Base-by-base conservation (phyloP, 768 basidiomycete species). In the Lactarius pseudohatsudake region DNA sequence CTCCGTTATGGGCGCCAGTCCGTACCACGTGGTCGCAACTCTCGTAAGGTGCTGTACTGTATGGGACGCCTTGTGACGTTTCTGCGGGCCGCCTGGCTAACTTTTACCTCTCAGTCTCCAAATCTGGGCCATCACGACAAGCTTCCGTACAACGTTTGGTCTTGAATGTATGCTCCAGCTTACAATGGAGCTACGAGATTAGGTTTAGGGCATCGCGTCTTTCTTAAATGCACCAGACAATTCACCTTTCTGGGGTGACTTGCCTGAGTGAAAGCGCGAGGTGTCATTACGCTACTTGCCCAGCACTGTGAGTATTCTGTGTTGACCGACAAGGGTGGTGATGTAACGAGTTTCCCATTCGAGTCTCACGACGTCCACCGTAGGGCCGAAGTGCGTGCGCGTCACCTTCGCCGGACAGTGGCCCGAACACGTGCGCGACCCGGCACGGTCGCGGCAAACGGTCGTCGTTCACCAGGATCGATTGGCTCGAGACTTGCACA, bases 11-110 rank as follows among this genome's bases (percentile, higher is more conserved):
- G 13, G 50, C 50, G 50, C 50, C 15, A n/a, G n/a, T n/a, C n/a
- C n/a, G n/a, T n/a, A n/a, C 47, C 47, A 22, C 47, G 22, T 50
- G 47, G 47, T 53, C 26, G 26, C 22, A 7, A 13, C 11, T 15
- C 47, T 22, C 8, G n/a, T 43, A 43, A 43, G 34, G 34, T 34
- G 34, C 34, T 18, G 18, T 45, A 45, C 34, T 2, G 18, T 45
- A 45, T 53, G 26, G 50, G 50, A 53, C 13, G 5, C 50, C 50
- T 53, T 53, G 50, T 53, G 50, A 53, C 50, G 47, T 26, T 50
- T 26, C 13, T 53, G 13, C 13, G 22, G 50, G 4, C 22, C 22
- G 22, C n/a, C 3, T 50, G 22, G 47, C 4, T 13, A 26, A 22
- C 47, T 50, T 50, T 50, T 50, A 26, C 22, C 22, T 53, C 13